These are phyloP conservation scores for Blumeria graminis DNA, from an alignment of 2,329 filamentous ascomycete genomes.

Conservation along the genomic window DNA sequence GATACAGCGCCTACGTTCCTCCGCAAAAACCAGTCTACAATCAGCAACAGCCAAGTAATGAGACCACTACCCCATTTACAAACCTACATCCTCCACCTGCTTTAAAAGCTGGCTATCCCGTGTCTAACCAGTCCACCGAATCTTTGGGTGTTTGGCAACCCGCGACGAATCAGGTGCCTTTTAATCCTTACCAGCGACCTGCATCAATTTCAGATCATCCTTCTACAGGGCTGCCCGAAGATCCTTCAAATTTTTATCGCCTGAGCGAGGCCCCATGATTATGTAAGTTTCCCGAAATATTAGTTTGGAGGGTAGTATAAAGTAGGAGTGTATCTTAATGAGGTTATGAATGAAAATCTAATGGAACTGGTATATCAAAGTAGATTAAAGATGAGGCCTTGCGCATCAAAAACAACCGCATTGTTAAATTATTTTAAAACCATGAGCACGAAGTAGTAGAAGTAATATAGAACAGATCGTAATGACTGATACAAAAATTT, in stretches of 20 bases:
- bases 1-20: too few relatives aligned
- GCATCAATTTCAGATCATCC: constrained; percentile 15
- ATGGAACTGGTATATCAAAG: too few relatives aligned
- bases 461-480: too few relatives aligned
- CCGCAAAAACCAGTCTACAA: constrained; percentile 2
- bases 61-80: constrained; percentile 14
- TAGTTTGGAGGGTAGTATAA: too few relatives aligned
- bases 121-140: constrained; percentile 21
- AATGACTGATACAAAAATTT: too few relatives aligned
- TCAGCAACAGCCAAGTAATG: constrained; percentile 10
- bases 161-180: constrained; percentile 30
- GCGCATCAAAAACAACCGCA: too few relatives aligned
- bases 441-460: too few relatives aligned
- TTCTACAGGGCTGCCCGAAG: constrained; percentile 21
- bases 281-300: too few relatives aligned
- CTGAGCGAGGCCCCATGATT: constrained; percentile 17
- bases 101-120: constrained; percentile 9
- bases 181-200: constrained; percentile 28
- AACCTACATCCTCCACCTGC: constrained; percentile 10
- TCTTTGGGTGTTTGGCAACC: constrained; percentile 19
- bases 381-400: too few relatives aligned
- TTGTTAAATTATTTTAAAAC: too few relatives aligned
- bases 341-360: too few relatives aligned
- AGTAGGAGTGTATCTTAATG: too few relatives aligned
- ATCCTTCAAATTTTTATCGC: constrained; percentile 28